These are phyloP conservation scores for Hypoxylon rickii DNA, from an alignment of 495 filamentous ascomycete species.

Conservation along the genomic window DNA sequence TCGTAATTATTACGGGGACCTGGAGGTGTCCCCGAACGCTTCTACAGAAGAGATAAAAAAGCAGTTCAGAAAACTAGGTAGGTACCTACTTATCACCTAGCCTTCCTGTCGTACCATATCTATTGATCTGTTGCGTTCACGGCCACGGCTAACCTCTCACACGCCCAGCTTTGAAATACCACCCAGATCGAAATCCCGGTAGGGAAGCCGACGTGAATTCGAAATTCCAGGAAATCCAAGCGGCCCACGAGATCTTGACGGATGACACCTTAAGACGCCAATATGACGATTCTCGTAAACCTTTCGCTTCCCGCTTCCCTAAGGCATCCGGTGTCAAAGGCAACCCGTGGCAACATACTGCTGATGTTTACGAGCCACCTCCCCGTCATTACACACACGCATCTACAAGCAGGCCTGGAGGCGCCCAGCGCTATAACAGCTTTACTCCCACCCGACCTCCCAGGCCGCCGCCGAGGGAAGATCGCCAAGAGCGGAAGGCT, in stretches of 20 bases:
- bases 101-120: not conserved
- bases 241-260: slow-evolving; percentile 80
- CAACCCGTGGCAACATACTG: slow-evolving; percentile 56
- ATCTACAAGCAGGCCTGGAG: slow-evolving; percentile 46
- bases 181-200: slow-evolving; percentile 89
- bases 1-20: slow-evolving; percentile 85
- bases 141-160: slow-evolving; percentile 1
- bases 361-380: slow-evolving; percentile 49
- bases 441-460: slow-evolving; percentile 44
- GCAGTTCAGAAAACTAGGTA: slow-evolving; percentile 84
- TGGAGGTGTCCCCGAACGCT: slow-evolving; percentile 67
- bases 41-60: slow-evolving; percentile 77
- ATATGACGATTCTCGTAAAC: slow-evolving; percentile 72
- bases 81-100: slow-evolving; percentile 24
- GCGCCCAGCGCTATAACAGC: slow-evolving; percentile 59
- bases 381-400: slow-evolving; percentile 47
- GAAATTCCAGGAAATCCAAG: slow-evolving; percentile 83
- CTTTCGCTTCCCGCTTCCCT: slow-evolving; percentile 41
- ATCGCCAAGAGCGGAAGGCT: slow-evolving; percentile 28
- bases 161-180: slow-evolving; percentile 72
- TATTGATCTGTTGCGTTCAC: not conserved
- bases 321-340: slow-evolving; percentile 52
- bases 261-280: slow-evolving; percentile 69
- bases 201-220: slow-evolving; percentile 75
- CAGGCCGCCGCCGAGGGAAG: slow-evolving; percentile 39